Percentiles rank a stretch among this genome's conserved stretches.
Evolutionary conservation across 495 filamentous ascomycete genomes (phyloP).

Genomic region (Aspergillus wentii): DNA sequence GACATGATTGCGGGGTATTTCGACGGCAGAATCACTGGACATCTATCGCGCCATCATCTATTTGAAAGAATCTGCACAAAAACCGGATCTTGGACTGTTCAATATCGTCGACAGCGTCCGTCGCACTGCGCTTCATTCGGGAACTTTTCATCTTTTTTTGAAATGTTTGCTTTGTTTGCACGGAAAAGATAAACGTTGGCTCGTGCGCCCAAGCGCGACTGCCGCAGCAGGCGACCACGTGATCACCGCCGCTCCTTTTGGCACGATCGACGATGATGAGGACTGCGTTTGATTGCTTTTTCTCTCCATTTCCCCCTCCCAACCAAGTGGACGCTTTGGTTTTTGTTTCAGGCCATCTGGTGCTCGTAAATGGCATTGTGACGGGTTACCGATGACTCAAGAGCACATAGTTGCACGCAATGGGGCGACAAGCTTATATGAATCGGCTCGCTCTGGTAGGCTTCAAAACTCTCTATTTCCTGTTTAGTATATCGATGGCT

Average conservation of each 20-base stretch:
- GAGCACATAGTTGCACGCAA: constrained; percentile 14
- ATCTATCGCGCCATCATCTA: constrained; percentile 19
- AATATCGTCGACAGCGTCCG: constrained; percentile 4
- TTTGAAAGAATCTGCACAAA: constrained; percentile 2
- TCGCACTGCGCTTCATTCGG: constrained; percentile 4
- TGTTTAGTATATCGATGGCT: no score
- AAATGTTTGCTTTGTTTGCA: constrained; percentile 34
- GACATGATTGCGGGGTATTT: constrained; percentile 34
- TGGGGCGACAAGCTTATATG: constrained; percentile 49
- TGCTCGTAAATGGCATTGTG: not conserved
- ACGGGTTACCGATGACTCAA: not conserved
- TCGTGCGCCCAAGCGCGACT: constrained; percentile 21
- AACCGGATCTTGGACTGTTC: not conserved
- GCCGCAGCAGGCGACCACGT: constrained; percentile 13
- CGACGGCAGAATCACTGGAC: not conserved
- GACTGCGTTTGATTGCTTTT: not conserved
- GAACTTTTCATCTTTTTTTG: constrained; percentile 37
- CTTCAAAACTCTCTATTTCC: constrained; percentile 7
- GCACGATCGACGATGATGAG: not conserved
- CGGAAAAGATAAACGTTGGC: constrained; percentile 22
- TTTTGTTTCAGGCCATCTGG: not conserved
- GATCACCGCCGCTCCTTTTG: constrained; percentile 1
- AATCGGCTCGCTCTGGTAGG: constrained; percentile 51
- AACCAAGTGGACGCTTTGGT: not conserved
- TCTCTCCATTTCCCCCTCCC: no score